Base-by-base conservation (phyloP, 148 eudicot genomes). In the Camellia lanceoleosa region DNA sequence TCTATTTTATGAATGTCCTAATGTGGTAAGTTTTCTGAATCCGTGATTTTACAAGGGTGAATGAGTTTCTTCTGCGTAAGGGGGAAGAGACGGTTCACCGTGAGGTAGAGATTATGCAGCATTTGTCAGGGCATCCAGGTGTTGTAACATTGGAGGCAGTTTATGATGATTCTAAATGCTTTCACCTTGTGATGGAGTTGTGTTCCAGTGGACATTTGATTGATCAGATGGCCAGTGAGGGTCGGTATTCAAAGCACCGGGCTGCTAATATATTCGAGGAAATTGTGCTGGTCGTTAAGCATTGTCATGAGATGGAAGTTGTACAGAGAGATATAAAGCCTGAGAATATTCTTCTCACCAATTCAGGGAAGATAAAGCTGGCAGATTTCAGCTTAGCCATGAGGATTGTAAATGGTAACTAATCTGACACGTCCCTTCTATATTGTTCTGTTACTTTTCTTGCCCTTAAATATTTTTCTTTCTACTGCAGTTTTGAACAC, bases 61-160 rank as follows among this genome's bases (percentile, higher is more conserved):
- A 30, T 30, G 38, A 30, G 38, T 30, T 30, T 30, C 38, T 30
- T 5, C 80, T 96, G 85, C 68, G 73, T 3, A 96, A 96, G 80
- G 99, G 99, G 67, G 99, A 96, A 89, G 99, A 96, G 85, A 91
- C 89, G 0, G 99, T 96, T 68, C 99, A 96, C 74, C 84, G 91
- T 63, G 99, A 96, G 82, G 99, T 96, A 55, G 99, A 96, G 90
- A 96, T 96, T 84, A 96, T 96, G 99, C 99, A 96, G 88, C 99
- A 96, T 88, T 82, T 96, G 10, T 96, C 99, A 0, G 99, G 99
- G 44, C 99, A 96, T 82, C 88, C 90, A 1, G 99, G 99, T 62
- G 85, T 96, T 82, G 99, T 96, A 61, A 91, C 90, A 75, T 80
- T 94, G 86, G 85, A 91, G 66, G 94, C 97, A 0, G 98, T 92